Conservation (phyloP, 495 filamentous ascomycete species). For the Apodospora peruviana region DNA sequence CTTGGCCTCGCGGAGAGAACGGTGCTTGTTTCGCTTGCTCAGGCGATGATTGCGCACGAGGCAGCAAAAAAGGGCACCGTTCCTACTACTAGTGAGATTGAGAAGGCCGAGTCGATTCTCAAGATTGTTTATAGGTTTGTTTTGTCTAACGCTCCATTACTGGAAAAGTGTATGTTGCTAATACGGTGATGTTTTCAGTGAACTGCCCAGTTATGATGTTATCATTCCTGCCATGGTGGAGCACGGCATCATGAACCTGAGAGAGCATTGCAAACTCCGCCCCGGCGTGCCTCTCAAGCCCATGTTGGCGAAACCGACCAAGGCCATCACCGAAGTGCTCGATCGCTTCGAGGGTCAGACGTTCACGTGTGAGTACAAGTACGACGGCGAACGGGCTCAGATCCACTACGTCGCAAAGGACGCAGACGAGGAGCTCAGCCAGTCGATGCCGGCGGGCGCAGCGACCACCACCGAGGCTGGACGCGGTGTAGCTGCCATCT, state of each 20-base stretch:
- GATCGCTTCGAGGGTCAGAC: slow-evolving; percentile 93
- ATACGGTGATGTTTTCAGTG: too few species aligned
- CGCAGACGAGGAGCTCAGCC: slow-evolving; percentile 51
- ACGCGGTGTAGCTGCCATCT: slow-evolving; percentile 76
- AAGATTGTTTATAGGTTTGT: slow-evolving; percentile 84
- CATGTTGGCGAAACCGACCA: slow-evolving; percentile 98
- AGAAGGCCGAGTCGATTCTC: slow-evolving; percentile 74
- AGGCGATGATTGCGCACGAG: slow-evolving; percentile 82
- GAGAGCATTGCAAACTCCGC: slow-evolving; percentile 83
- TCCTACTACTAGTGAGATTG: slow-evolving; percentile 67
- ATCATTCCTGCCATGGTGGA: slow-evolving; percentile 86
- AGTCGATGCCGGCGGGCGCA: slow-evolving; percentile 42
- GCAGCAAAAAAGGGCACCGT: slow-evolving; percentile 57
- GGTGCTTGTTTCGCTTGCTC: slow-evolving; percentile 79
- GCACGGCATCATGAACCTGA: slow-evolving; percentile 75
- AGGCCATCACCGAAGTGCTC: slow-evolving; percentile 96
- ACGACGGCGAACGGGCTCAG: slow-evolving; percentile 94
- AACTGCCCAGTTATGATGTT: slow-evolving; percentile 91
- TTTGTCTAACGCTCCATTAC: too few species aligned
- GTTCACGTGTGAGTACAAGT: slow-evolving; percentile 99
- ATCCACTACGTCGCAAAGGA: slow-evolving; percentile 94
- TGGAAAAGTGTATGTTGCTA: too few species aligned
- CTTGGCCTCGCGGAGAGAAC: slow-evolving; percentile 90
- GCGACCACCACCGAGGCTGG: slow-evolving; percentile 46
- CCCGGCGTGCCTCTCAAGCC: slow-evolving; percentile 94